These are phyloP conservation scores for Neonectria faginata DNA, from an alignment of 2,329 filamentous ascomycete genomes.

Conservation along the genomic window DNA sequence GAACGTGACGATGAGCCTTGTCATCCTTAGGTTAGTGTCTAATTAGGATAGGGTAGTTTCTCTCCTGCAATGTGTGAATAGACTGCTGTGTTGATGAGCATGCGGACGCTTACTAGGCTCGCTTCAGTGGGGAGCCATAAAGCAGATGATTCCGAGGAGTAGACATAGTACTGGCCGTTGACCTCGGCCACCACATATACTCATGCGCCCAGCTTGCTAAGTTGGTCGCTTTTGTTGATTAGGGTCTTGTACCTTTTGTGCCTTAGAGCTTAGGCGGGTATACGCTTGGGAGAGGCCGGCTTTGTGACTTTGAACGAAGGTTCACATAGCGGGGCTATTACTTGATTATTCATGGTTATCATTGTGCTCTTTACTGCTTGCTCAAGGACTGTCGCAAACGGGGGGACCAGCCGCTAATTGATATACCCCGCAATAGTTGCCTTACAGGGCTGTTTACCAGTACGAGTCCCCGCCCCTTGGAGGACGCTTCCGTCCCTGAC, in stretches of 20 bases:
- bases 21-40: background rate
- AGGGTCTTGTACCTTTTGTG: constrained; percentile 1
- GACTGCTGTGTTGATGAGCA: background rate
- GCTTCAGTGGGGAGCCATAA: background rate
- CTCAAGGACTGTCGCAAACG: background rate
- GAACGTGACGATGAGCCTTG: too few species aligned
- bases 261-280: background rate
- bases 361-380: background rate
- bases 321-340: background rate
- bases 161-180: background rate
- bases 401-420: too few species aligned
- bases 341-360: background rate
- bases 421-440: too few species aligned
- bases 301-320: constrained; percentile 1
- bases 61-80: constrained; percentile 3
- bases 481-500: too few species aligned
- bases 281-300: background rate
- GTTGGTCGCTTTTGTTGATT: background rate
- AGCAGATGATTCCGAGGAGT: background rate
- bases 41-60: background rate
- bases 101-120: background rate
- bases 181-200: background rate
- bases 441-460: too few species aligned
- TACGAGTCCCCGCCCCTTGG: too few species aligned
- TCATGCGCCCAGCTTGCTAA: background rate